phyloP scores from a whole-genome alignment of 2,329 filamentous ascomycete genomes.

The Aureobasidium mangrovei region DNA sequence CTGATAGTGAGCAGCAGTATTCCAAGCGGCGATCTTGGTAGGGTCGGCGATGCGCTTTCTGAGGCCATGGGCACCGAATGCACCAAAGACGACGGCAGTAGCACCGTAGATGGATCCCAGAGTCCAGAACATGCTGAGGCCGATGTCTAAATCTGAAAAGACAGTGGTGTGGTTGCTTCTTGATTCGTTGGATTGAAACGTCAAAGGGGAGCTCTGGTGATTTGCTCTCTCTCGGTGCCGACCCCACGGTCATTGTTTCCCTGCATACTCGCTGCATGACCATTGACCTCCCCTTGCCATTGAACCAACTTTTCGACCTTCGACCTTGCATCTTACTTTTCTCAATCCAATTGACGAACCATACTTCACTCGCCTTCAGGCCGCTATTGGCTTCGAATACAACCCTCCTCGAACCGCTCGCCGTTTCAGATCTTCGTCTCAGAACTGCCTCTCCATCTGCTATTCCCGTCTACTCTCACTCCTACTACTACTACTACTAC shows the following conservation, averaged over 20 bases:
- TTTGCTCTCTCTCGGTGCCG: no score
- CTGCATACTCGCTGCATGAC: no score
- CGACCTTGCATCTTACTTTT: not conserved
- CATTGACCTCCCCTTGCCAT: no score
- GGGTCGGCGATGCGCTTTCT: constrained; percentile 54
- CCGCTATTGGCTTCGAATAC: not conserved
- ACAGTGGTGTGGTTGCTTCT: not conserved
- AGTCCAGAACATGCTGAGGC: constrained; percentile 41
- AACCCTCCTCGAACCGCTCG: constrained; percentile 7
- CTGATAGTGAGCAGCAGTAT: constrained; percentile 60
- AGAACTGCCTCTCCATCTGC: not conserved
- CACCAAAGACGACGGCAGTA: constrained; percentile 51
- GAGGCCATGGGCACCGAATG: constrained; percentile 60
- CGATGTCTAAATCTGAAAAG: no score
- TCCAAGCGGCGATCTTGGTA: constrained; percentile 50
- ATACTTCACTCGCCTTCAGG: not conserved
- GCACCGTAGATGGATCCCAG: constrained; percentile 56
- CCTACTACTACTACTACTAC: not conserved
- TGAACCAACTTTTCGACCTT: no score
- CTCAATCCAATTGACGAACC: not conserved
- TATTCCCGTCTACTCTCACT: not conserved
- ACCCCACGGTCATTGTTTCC: no score
- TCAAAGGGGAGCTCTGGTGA: not conserved
- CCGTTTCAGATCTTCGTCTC: constrained; percentile 3
- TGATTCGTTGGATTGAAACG: not conserved